Evolutionary conservation across 805 yeast genomes (phyloP).

Genomic region (Candida xiaguanensis): DNA sequence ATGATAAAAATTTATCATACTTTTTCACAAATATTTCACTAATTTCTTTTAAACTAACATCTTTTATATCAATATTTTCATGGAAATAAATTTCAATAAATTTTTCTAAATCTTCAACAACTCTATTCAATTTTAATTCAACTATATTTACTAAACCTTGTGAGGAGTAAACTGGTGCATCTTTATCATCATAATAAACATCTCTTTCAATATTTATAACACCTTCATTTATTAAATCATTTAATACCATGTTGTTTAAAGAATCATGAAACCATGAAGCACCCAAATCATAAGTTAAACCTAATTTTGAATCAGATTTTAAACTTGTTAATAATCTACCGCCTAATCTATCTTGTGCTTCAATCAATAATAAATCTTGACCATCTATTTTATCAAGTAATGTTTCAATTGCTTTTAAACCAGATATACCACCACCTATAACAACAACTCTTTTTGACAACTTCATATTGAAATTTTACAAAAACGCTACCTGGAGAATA

Average conservation of each 20-base stretch:
- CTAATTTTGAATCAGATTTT: constrained; percentile 28
- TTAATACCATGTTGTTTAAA: constrained; percentile 58
- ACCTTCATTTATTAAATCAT: constrained; percentile 16
- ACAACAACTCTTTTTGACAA: constrained; percentile 44
- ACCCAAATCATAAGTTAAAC: constrained; percentile 64
- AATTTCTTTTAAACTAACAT: constrained; percentile 50
- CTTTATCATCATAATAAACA: constrained; percentile 49
- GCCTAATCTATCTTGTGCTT: constrained; percentile 65
- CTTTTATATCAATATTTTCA: constrained; percentile 45
- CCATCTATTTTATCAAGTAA: constrained; percentile 21
- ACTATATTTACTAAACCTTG: constrained; percentile 34
- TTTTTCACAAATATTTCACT: constrained; percentile 44
- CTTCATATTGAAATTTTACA: not conserved
- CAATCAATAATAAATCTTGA: constrained; percentile 53
- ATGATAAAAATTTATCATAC: constrained; percentile 45
- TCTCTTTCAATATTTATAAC: constrained; percentile 20
- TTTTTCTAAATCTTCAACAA: constrained; percentile 55
- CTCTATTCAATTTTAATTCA: constrained; percentile 23
- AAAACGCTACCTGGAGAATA: not conserved
- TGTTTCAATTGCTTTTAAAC: constrained; percentile 61
- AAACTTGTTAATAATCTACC: constrained; percentile 56
- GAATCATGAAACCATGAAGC: constrained; percentile 93
- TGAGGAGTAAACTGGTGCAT: constrained; percentile 20
- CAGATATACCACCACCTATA: constrained; percentile 80
- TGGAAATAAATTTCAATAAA: constrained; percentile 56